Conservation (phyloP, 148 eudicot species). For the Silene conica region DNA sequence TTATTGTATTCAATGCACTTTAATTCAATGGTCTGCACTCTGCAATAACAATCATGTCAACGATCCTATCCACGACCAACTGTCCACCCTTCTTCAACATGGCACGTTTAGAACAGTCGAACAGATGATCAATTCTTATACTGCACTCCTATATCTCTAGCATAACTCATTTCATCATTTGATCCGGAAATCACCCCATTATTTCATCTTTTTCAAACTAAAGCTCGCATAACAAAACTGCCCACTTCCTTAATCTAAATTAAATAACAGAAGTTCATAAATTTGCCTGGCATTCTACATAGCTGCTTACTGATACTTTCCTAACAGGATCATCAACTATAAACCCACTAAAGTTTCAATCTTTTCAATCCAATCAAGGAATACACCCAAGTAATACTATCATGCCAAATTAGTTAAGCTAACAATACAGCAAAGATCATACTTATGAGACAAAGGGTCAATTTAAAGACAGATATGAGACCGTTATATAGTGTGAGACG, state of each 20-base stretch:
- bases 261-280: neutral
- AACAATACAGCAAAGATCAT: neutral
- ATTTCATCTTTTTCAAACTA: neutral
- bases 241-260: neutral
- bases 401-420: neutral
- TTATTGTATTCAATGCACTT: neutral
- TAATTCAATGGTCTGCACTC: neutral
- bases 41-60: neutral
- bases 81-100: neutral
- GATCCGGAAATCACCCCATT: neutral
- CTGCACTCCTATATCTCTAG: neutral
- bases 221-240: neutral
- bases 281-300: neutral
- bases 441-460: neutral
- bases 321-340: neutral
- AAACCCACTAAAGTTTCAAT: neutral
- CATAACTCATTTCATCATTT: neutral
- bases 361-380: no score
- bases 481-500: no score
- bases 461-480: neutral
- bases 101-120: neutral
- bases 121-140: neutral
- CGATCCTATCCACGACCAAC: neutral
- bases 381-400: no score
- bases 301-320: neutral